These are phyloP conservation scores for Calonectria leucothoes DNA, from an alignment of 2,329 filamentous ascomycete species.

Conservation along the genomic window DNA sequence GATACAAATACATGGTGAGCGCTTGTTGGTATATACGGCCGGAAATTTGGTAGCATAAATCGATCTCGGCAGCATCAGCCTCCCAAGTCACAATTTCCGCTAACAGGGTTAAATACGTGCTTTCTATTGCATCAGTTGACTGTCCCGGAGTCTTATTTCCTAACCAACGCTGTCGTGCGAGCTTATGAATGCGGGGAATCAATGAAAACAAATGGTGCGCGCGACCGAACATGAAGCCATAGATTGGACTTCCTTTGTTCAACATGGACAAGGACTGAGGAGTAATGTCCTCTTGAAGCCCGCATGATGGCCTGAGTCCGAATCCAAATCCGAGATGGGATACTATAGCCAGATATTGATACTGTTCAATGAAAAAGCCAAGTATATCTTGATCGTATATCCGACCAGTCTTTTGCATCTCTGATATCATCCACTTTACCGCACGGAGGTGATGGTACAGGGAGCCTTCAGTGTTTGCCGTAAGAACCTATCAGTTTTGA, in stretches of 20 bases:
- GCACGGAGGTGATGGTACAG: conserved; percentile 17
- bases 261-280: conserved; percentile 6
- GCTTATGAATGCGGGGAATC: conserved; percentile 14
- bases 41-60: conserved; percentile 5
- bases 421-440: conserved; percentile 17
- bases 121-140: neutral
- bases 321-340: conserved; percentile 16
- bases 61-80: neutral
- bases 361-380: conserved; percentile 19
- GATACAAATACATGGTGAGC: neutral
- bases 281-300: neutral
- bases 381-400: conserved; percentile 15
- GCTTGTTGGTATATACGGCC: conserved; percentile 17
- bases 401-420: conserved; percentile 12
- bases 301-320: neutral
- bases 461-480: conserved; percentile 19
- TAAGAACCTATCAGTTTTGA: neutral
- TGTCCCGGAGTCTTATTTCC: neutral
- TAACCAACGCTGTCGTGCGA: conserved; percentile 2
- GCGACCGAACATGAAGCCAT: conserved; percentile 20
- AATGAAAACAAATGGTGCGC: conserved; percentile 13
- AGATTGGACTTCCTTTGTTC: conserved; percentile 16
- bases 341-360: conserved; percentile 18
- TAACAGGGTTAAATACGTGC: neutral
- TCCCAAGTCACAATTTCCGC: conserved; percentile 6